phyloP scores from a whole-genome alignment of 805 yeast species.

The Nakazawaea populi region DNA sequence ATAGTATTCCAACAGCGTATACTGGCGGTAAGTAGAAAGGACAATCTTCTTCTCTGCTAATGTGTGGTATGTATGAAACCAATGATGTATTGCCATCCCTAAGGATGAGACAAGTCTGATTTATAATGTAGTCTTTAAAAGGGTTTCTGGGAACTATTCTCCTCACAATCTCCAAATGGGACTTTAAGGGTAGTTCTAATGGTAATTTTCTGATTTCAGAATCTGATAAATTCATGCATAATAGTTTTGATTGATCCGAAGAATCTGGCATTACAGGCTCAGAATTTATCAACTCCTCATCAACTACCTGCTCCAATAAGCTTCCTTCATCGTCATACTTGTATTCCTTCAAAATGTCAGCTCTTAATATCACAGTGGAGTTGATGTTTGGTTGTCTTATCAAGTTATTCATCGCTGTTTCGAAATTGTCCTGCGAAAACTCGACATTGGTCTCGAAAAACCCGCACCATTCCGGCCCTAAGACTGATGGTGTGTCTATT shows the following conservation, averaged over 20 bases:
- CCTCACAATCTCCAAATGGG: conserved; percentile 57
- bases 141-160: conserved; percentile 91
- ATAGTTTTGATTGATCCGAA: conserved; percentile 12
- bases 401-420: conserved; percentile 71
- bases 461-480: conserved; percentile 63
- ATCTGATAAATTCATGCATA: conserved; percentile 32
- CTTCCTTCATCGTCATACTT: conserved; percentile 29
- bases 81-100: conserved; percentile 37
- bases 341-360: conserved; percentile 65
- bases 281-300: conserved; percentile 20
- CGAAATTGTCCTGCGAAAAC: conserved; percentile 53
- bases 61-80: conserved; percentile 76
- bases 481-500: conserved; percentile 29
- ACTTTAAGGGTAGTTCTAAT: conserved; percentile 21
- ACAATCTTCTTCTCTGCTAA: conserved; percentile 47
- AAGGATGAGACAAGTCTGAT: conserved; percentile 72
- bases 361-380: conserved; percentile 84
- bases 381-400: conserved; percentile 84
- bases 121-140: conserved; percentile 71
- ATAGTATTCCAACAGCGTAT: conserved; percentile 67
- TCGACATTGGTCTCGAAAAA: conserved; percentile 43
- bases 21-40: conserved; percentile 93
- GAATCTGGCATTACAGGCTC: conserved; percentile 28
- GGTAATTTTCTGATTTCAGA: conserved; percentile 31
- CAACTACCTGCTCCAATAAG: conserved; percentile 18